Conservation (phyloP, 371 early-diverging fungal genomes). For the Actinomucor elegans region DNA sequence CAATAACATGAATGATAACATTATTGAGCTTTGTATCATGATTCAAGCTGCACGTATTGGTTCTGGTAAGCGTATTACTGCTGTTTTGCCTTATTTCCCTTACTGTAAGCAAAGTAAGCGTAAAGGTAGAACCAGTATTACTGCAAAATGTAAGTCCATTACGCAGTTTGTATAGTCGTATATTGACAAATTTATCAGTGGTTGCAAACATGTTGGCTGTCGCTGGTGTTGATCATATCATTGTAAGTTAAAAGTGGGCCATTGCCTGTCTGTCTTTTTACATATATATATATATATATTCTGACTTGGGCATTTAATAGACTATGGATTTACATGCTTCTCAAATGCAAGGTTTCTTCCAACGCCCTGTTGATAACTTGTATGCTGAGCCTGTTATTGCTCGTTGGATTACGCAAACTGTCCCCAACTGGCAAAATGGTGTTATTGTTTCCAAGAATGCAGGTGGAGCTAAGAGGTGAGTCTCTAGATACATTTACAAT, state of each 20-base stretch:
- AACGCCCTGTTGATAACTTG: constrained; percentile 93
- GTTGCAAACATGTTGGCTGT: constrained; percentile 94
- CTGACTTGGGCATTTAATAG: constrained; percentile 12
- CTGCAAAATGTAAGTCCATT: constrained; percentile 79
- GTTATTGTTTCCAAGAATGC: constrained; percentile 96
- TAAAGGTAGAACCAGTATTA: constrained; percentile 95
- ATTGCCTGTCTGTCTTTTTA: not conserved
- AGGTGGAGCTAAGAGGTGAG: constrained; percentile 94
- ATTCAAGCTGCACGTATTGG: constrained; percentile 92
- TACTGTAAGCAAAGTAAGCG: constrained; percentile 97
- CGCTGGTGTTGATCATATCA: constrained; percentile 96
- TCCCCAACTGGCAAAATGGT: constrained; percentile 73
- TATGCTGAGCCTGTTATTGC: constrained; percentile 92
- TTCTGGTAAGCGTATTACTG: constrained; percentile 86
- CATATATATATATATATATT: not conserved
- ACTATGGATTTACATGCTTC: constrained; percentile 94
- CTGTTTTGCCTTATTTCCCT: constrained; percentile 94
- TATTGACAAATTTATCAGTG: constrained; percentile 44
- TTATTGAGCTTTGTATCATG: constrained; percentile 97
- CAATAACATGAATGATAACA: constrained; percentile 86
- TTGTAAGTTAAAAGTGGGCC: constrained; percentile 44
- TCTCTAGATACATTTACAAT: not conserved
- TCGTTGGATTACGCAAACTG: constrained; percentile 84
- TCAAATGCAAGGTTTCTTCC: constrained; percentile 97
- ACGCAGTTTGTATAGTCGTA: not conserved